Evolutionary conservation across 352 stramenopile genomes (phyloP).

Genomic region (Achlya hypogyna): DNA sequence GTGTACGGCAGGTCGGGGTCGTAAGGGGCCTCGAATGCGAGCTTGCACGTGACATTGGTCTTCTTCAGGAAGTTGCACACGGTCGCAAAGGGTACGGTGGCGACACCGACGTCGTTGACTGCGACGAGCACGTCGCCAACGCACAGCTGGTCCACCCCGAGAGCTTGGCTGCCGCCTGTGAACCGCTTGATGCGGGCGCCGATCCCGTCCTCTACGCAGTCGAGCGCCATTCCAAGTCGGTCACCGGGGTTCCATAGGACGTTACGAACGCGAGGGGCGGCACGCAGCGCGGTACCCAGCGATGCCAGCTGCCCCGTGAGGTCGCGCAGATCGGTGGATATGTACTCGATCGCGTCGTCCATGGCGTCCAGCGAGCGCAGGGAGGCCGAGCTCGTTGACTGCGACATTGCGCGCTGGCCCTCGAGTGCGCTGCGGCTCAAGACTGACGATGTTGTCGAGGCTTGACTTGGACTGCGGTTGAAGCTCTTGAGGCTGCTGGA

Average conservation of each 20-base stretch:
- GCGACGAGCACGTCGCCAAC: conserved; percentile 58
- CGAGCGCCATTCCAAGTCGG: conserved; percentile 58
- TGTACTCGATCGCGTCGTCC: conserved; percentile 32
- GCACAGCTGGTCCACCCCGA: conserved; percentile 52
- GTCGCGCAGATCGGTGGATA: conserved; percentile 59
- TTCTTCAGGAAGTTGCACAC: conserved; percentile 75
- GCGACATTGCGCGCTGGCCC: not conserved
- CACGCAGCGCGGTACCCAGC: conserved; percentile 56
- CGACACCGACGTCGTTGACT: conserved; percentile 63
- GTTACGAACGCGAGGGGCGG: conserved; percentile 30
- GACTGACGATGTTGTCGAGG: conserved; percentile 36
- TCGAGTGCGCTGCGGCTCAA: conserved; percentile 30
- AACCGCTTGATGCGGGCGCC: conserved; percentile 61
- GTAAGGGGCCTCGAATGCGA: conserved; percentile 38
- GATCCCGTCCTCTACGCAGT: conserved; percentile 33
- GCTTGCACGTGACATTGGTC: conserved; percentile 63
- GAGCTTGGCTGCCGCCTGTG: conserved; percentile 47
- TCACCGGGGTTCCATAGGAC: conserved; percentile 69
- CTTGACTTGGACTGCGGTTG: conserved; percentile 29
- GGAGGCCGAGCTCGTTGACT: not conserved
- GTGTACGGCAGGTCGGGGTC: conserved; percentile 8
- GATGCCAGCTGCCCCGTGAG: conserved; percentile 61
- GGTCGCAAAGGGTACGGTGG: conserved; percentile 40
- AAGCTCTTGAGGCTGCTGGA: not conserved
- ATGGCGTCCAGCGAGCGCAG: conserved; percentile 29